Evolutionary conservation across 176 grass and related monocot species (phyloP).

Genomic region (Carex pumila): DNA sequence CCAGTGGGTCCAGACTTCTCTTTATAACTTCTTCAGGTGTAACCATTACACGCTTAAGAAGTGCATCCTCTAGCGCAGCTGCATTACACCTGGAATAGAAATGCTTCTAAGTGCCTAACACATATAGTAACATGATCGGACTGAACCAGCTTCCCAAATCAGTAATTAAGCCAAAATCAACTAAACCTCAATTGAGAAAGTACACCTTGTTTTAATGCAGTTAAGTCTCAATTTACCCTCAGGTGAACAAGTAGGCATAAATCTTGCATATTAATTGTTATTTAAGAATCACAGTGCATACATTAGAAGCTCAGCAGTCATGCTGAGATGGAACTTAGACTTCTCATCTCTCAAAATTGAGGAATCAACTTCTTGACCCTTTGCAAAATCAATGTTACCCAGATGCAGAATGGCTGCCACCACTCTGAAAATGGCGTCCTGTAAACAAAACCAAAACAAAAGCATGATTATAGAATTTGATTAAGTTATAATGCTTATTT

Average conservation of each 20-base stretch:
- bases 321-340: constrained; percentile 96
- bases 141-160: background rate
- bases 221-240: background rate
- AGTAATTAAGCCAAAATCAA: background rate
- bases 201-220: background rate
- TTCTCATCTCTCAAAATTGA: constrained; percentile 94
- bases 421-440: constrained; percentile 99
- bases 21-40: constrained; percentile 99
- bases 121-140: background rate
- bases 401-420: constrained; percentile 98
- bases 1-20: constrained; percentile 86
- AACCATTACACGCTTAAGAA: constrained; percentile 97
- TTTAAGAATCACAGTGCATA: constrained; percentile 34
- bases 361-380: constrained; percentile 92
- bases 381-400: constrained; percentile 92
- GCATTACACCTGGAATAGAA: constrained; percentile 69
- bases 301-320: constrained; percentile 92
- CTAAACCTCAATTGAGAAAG: constrained; percentile 8
- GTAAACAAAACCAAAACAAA: constrained; percentile 41
- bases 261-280: constrained; percentile 9
- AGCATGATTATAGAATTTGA: constrained; percentile 18
- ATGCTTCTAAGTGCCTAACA: background rate
- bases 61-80: constrained; percentile 79
- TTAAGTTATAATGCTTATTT: background rate
- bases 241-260: background rate